Evolutionary conservation across 2,329 filamentous ascomycete species (phyloP), one percentile per base, ranked within the genome.

Genomic region (Diplodia mutila): DNA sequence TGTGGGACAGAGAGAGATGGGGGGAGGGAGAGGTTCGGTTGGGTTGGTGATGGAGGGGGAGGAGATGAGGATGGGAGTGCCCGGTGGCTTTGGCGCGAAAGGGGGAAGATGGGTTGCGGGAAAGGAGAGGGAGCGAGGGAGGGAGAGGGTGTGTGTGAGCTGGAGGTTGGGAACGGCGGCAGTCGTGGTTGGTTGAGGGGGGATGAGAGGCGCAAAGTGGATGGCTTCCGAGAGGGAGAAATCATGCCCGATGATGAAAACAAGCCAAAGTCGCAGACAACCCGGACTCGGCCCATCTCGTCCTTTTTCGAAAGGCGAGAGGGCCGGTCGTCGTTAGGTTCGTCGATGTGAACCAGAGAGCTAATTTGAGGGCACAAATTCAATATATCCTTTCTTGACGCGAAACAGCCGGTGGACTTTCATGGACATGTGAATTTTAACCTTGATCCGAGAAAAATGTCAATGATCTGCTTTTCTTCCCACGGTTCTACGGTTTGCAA

Each of bases 281-380:
- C 65, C 65, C 54, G 34, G 64, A n/a, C 49, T 32, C n/a, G 16
- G 4, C n/a, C 48, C 27, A 14, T 64, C 52, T 46, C n/a, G 8
- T 21, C 42, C 18, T 46, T 21, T 46, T 11, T 46, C n/a, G 4
- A 46, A 9, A 46, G 42, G 42, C 4, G n/a, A 11, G 12, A 51
- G 39, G 27, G 27, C 25, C 5, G n/a, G 37, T 8, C 39, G 14
- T 34, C n/a, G 46, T 23, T 34, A 55, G 54, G 65, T 59, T 67
- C 46, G 59, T 67, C 66, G 49, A 12, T 67, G 66, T 53, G 59
- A 63, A 67, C 66, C n/a, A 63, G 66, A 67, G 66, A 67, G 66
- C 66, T 67, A 67, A 67, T 67, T 59, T 67, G 66, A 67, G 66
- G 66, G 51, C 66, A 37, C 9, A 23, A 51, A 32, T 18, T 7